These are phyloP conservation scores for Heterobasidion occidentale DNA, from an alignment of 1,284 basidiomycete species.

Conservation along the genomic window DNA sequence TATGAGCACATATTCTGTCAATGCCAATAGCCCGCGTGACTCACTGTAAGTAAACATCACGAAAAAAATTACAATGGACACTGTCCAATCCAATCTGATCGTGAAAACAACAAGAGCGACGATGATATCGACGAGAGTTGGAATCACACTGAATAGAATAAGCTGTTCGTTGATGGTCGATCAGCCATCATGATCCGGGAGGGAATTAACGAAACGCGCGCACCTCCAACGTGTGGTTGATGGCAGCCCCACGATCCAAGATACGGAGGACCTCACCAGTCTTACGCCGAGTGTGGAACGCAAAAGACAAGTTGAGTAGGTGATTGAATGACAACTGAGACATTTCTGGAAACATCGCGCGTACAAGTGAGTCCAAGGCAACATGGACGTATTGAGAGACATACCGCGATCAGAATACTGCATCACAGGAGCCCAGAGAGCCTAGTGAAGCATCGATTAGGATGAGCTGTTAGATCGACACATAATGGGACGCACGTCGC, in stretches of 20 bases:
- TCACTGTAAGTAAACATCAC: slow-evolving; percentile 73
- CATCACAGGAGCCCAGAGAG: slow-evolving; percentile 79
- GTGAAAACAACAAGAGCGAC: slow-evolving; percentile 63
- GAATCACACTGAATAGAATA: slow-evolving; percentile 72
- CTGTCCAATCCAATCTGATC: slow-evolving; percentile 57
- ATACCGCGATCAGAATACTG: slow-evolving; percentile 71
- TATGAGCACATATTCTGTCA: neutral
- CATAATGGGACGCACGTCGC: slow-evolving; percentile 40
- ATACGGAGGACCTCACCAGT: slow-evolving; percentile 63
- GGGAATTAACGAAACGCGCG: neutral
- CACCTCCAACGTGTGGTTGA: slow-evolving; percentile 38
- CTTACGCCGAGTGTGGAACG: slow-evolving; percentile 75
- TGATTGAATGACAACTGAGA: slow-evolving; percentile 75
- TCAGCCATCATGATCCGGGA: neutral
- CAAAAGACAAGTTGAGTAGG: slow-evolving; percentile 73
- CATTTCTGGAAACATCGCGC: slow-evolving; percentile 45
- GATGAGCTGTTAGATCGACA: neutral
- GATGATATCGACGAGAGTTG: slow-evolving; percentile 73
- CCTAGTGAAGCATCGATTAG: slow-evolving; percentile 25
- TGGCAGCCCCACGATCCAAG: slow-evolving; percentile 53
- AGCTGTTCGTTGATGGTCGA: slow-evolving; percentile 27
- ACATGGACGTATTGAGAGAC: slow-evolving; percentile 7
- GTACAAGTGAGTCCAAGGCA: neutral
- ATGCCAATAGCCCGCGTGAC: slow-evolving; percentile 16
- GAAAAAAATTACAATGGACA: slow-evolving; percentile 64